These are phyloP conservation scores for Zygosaccharomyces bisporus DNA, from an alignment of 805 yeast genomes.

Conservation along the genomic window DNA sequence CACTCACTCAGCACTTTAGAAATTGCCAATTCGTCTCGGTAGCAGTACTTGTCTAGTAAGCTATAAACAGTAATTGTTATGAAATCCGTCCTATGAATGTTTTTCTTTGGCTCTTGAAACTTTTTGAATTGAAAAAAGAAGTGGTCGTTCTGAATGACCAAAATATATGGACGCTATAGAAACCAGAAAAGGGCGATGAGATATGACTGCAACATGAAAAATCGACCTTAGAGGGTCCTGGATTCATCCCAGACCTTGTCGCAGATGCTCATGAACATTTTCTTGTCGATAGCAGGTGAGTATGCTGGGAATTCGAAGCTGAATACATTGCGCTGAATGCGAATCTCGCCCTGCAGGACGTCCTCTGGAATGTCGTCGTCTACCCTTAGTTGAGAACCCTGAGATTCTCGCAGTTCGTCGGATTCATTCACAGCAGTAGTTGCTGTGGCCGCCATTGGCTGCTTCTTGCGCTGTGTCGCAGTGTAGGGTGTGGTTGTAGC, in stretches of 20 bases:
- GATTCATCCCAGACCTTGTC: conserved; percentile 36
- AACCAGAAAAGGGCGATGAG: conserved; percentile 4
- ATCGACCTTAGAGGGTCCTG: conserved; percentile 7
- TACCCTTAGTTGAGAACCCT: conserved; percentile 27
- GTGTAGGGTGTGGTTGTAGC: conserved; percentile 6
- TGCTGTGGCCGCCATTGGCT: conserved; percentile 5
- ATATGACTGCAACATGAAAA: background rate
- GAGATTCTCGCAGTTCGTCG: conserved; percentile 16
- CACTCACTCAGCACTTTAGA: background rate
- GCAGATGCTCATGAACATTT: conserved; percentile 34
- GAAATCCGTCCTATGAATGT: background rate
- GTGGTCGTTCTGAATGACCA: conserved; percentile 3
- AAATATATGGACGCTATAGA: conserved; percentile 1
- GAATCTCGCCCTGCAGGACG: conserved; percentile 27
- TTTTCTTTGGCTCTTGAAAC: background rate
- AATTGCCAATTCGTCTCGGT: background rate
- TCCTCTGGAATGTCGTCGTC: conserved; percentile 24
- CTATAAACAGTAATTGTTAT: background rate
- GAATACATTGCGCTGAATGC: conserved; percentile 26
- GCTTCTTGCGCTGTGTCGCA: conserved; percentile 8
- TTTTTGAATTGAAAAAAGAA: background rate
- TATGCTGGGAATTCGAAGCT: conserved; percentile 27
- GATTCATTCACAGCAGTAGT: conserved; percentile 2
- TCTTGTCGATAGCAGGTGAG: conserved; percentile 27
- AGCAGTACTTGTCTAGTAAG: background rate